Conservation (phyloP, 306 rosid species). For the Cucurbita maxima region DNA sequence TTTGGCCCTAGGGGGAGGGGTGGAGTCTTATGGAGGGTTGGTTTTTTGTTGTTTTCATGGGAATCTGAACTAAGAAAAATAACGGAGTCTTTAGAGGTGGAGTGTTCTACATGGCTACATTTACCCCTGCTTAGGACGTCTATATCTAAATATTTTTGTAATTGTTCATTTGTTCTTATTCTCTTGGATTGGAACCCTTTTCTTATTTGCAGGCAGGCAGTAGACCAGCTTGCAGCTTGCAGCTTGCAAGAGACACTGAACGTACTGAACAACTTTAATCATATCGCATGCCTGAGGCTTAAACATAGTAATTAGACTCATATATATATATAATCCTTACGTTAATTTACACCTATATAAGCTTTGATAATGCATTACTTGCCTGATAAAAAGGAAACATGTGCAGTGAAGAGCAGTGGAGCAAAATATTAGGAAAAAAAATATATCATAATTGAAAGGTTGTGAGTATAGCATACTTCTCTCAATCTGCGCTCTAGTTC, state of each 20-base stretch:
- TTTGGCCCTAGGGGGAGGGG: not conserved
- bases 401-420: not conserved
- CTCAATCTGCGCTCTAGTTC: constrained; percentile 53
- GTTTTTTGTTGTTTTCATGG: not conserved
- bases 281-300: not conserved
- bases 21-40: not conserved
- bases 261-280: not conserved
- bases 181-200: not conserved
- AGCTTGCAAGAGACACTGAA: not conserved
- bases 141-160: not conserved
- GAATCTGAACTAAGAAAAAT: not conserved
- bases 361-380: not conserved
- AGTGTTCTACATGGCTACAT: not conserved
- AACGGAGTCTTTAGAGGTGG: not conserved
- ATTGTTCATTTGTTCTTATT: not conserved
- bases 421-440: not conserved
- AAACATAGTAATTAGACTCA: not conserved
- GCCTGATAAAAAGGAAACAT: not conserved
- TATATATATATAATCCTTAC: not conserved
- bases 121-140: not conserved
- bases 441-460: not conserved
- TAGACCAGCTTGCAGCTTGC: not conserved
- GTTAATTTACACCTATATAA: not conserved
- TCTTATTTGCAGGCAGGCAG: not conserved
- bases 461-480: constrained; percentile 31